Evolutionary conservation across 2,329 filamentous ascomycete genomes (phyloP).

Genomic region (Elsinoe arachidis): DNA sequence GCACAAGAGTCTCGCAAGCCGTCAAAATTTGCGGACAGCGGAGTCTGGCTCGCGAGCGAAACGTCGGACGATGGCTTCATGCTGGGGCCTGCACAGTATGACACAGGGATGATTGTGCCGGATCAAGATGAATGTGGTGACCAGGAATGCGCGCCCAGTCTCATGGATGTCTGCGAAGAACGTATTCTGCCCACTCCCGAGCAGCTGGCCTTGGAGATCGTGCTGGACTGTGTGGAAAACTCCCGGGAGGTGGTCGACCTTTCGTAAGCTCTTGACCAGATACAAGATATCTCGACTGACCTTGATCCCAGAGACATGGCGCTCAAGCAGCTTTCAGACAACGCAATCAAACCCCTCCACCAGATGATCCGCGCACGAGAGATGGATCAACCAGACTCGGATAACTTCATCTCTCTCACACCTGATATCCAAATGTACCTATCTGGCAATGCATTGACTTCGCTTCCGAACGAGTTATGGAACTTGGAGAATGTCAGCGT

Average conservation of each 20-base stretch:
- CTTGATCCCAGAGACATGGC: constrained; percentile 26
- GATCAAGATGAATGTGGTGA: background rate
- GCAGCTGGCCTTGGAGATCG: constrained; percentile 19
- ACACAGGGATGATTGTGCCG: no score
- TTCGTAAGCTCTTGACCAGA: constrained; percentile 38
- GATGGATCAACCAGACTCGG: constrained; percentile 25
- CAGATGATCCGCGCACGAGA: constrained; percentile 28
- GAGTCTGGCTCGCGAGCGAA: constrained; percentile 60
- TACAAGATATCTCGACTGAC: background rate
- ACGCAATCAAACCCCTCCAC: constrained; percentile 48
- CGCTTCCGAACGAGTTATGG: constrained; percentile 53
- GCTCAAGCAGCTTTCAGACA: constrained; percentile 47
- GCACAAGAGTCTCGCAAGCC: background rate
- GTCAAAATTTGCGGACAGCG: constrained; percentile 45
- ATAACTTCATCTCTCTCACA: constrained; percentile 51
- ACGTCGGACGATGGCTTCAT: constrained; percentile 31
- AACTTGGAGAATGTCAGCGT: constrained; percentile 53
- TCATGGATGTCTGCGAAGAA: background rate
- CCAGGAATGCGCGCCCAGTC: background rate
- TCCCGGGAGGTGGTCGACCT: constrained; percentile 55
- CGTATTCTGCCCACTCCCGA: constrained; percentile 12
- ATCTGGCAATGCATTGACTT: constrained; percentile 48
- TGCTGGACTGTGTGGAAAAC: constrained; percentile 37
- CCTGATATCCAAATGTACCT: constrained; percentile 55
- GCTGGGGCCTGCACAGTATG: background rate